These are phyloP conservation scores for Aspergillus melleus DNA, from an alignment of 2,329 filamentous ascomycete species.

Conservation along the genomic window DNA sequence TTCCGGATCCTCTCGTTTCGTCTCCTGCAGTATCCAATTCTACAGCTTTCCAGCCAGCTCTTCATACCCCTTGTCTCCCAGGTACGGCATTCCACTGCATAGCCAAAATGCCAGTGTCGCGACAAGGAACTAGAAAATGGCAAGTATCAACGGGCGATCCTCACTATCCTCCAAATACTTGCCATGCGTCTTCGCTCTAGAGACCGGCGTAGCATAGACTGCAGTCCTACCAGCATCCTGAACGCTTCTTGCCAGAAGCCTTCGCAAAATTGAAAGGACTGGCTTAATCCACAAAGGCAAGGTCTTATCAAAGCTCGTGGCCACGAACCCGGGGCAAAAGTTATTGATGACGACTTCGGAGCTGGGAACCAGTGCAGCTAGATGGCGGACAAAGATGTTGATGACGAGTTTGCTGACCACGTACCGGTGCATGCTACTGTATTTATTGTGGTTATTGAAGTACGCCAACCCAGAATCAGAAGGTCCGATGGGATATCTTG, in stretches of 20 bases:
- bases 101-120: too few species aligned
- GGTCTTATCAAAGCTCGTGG: constrained; percentile 7
- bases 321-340: constrained; percentile 19
- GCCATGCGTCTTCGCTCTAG: constrained; percentile 15
- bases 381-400: constrained; percentile 17
- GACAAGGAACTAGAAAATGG: background rate
- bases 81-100: too few species aligned
- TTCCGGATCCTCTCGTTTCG: too few species aligned
- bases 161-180: constrained; percentile 12
- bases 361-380: constrained; percentile 8
- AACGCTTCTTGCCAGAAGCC: constrained; percentile 1
- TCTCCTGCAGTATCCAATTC: too few species aligned
- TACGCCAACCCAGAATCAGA: constrained; percentile 1
- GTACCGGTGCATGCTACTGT: constrained; percentile 9
- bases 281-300: constrained; percentile 11
- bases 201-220: constrained; percentile 12
- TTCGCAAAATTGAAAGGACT: constrained; percentile 8
- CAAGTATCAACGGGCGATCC: background rate
- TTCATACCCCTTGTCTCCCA: too few species aligned
- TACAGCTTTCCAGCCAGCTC: too few species aligned
- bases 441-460: constrained; percentile 4
- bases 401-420: constrained; percentile 19
- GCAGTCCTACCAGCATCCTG: constrained; percentile 9
- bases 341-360: constrained; percentile 21
- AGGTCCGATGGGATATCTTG: background rate